Conservation (phyloP, 2,329 filamentous ascomycete genomes). For the Polychaeton citri region DNA sequence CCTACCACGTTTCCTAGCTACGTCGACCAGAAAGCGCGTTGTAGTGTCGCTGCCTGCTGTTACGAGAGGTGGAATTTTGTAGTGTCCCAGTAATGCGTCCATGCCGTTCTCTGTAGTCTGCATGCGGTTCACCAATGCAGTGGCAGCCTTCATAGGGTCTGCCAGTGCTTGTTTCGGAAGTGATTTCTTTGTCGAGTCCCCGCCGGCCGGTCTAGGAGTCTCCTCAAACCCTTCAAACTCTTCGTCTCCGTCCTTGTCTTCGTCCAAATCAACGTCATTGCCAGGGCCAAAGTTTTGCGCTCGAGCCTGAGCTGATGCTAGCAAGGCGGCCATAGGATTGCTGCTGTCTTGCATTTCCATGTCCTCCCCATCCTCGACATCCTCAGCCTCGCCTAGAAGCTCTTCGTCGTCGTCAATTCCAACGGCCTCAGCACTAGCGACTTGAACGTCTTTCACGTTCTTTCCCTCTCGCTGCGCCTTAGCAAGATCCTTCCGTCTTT, state of each 20-base stretch:
- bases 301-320: constrained; percentile 69
- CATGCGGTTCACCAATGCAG: constrained; percentile 68
- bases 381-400: constrained; percentile 27
- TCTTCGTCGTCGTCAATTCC: constrained; percentile 39
- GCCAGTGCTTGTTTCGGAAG: constrained; percentile 89
- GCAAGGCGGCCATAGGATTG: constrained; percentile 83
- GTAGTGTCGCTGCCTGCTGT: constrained; percentile 57
- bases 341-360: constrained; percentile 47
- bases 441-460: constrained; percentile 21
- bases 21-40: constrained; percentile 86
- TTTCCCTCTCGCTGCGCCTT: constrained; percentile 29
- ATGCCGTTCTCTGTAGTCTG: constrained; percentile 60
- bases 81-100: constrained; percentile 67
- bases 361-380: constrained; percentile 17
- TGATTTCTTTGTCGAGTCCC: constrained; percentile 43
- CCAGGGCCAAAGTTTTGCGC: constrained; percentile 54
- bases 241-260: constrained; percentile 36
- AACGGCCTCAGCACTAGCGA: constrained; percentile 22
- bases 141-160: constrained; percentile 79
- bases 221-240: constrained; percentile 33
- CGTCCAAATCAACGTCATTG: constrained; percentile 44
- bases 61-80: constrained; percentile 71
- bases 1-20: constrained; percentile 82
- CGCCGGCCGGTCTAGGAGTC: background rate
- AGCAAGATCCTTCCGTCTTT: constrained; percentile 56